These are phyloP conservation scores for Rhodotorula taiwanensis DNA, from an alignment of 768 basidiomycete species.

Conservation along the genomic window DNA sequence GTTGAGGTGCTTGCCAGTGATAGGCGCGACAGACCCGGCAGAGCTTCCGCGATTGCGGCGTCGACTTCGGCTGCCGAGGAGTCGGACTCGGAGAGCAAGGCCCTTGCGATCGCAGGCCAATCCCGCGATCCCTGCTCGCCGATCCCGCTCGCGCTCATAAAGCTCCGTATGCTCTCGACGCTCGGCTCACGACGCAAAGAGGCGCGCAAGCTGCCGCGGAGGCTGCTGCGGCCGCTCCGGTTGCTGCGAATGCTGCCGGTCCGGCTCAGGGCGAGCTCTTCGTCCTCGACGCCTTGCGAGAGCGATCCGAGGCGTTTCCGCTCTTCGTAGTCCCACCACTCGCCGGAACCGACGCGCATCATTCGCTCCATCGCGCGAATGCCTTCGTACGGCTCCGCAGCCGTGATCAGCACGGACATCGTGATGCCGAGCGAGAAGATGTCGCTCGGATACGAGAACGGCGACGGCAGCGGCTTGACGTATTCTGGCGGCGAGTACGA, in stretches of 20 bases:
- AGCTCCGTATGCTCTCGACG: slow-evolving; percentile 16
- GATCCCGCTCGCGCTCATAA: slow-evolving; percentile 2
- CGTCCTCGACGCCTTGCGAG: slow-evolving; percentile 2
- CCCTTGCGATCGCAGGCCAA: neutral
- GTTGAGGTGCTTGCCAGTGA: too few species aligned
- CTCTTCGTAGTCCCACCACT: slow-evolving; percentile 47
- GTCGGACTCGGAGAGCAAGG: slow-evolving; percentile 7
- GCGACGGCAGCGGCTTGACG: slow-evolving; percentile 41
- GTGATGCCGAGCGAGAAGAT: slow-evolving; percentile 49
- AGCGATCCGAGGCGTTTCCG: slow-evolving; percentile 40
- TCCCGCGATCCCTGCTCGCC: neutral
- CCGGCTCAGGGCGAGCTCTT: neutral
- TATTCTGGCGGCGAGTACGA: slow-evolving; percentile 49
- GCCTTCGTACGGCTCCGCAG: slow-evolving; percentile 47
- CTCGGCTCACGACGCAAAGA: neutral
- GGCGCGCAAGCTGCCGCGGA: neutral
- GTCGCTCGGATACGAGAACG: slow-evolving; percentile 47
- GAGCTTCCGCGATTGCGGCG: too few species aligned
- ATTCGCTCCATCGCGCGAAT: slow-evolving; percentile 45
- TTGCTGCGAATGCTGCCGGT: slow-evolving; percentile 13
- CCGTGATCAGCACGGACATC: slow-evolving; percentile 45
- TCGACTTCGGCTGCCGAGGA: neutral
- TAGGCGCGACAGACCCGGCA: neutral
- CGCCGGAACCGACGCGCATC: slow-evolving; percentile 45
- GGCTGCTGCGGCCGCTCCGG: slow-evolving; percentile 4